Percentiles rank a stretch among this genome's conserved stretches.
Conservation (phyloP, 495 filamentous ascomycete genomes). For the Mytilinidion resinicola region DNA sequence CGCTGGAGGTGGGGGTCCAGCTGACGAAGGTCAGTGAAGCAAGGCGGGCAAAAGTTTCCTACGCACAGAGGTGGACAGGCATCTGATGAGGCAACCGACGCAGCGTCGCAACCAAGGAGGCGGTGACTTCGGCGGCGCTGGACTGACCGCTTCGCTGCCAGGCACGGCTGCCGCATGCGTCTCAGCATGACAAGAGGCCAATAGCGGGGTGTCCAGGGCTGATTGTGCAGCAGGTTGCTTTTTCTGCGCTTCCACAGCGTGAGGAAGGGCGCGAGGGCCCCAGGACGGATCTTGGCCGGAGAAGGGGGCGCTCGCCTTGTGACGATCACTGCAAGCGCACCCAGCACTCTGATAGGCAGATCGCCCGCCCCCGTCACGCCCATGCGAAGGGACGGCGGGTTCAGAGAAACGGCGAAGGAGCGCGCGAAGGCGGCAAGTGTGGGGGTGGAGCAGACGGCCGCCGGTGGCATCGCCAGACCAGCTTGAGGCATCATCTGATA, state of each 20-base stretch:
- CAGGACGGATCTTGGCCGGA: slow-evolving; percentile 26
- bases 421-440: slow-evolving; percentile 11
- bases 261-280: background rate
- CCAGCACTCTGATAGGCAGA: slow-evolving; percentile 23
- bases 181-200: slow-evolving; percentile 3
- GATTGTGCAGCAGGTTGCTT: slow-evolving; percentile 20
- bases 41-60: slow-evolving; percentile 16
- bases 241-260: slow-evolving; percentile 2
- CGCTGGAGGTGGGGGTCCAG: slow-evolving; percentile 28
- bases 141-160: slow-evolving; percentile 23
- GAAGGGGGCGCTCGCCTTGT: slow-evolving; percentile 22
- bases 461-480: background rate
- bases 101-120: slow-evolving; percentile 23
- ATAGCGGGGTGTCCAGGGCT: slow-evolving; percentile 7
- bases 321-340: slow-evolving; percentile 28
- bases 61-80: background rate
- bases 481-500: slow-evolving; percentile 27
- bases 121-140: slow-evolving; percentile 28
- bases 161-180: slow-evolving; percentile 16
- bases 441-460: slow-evolving; percentile 20
- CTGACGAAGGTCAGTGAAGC: slow-evolving; percentile 25
- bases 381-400: slow-evolving; percentile 24
- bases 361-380: slow-evolving; percentile 25
- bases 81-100: slow-evolving; percentile 14
- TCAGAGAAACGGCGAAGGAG: slow-evolving; percentile 13